These are phyloP conservation scores for Paramyrothecium roridum DNA, from an alignment of 2,329 filamentous ascomycete species.

Conservation along the genomic window DNA sequence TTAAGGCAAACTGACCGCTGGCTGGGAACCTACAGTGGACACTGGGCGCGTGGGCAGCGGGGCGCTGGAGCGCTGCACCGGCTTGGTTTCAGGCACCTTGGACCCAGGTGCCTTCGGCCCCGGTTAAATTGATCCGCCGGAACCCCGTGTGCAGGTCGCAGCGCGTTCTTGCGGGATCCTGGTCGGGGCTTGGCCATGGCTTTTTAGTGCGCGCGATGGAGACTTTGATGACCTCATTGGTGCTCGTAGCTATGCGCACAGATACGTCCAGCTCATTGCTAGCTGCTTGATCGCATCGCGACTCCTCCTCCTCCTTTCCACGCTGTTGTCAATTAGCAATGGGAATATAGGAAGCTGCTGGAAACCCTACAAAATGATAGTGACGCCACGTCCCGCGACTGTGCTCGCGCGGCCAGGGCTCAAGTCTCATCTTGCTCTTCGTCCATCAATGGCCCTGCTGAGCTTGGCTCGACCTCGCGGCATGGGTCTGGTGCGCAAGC, in stretches of 20 bases:
- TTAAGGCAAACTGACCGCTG: not conserved
- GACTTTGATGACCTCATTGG: conserved; percentile 11
- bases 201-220: conserved; percentile 6
- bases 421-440: conserved; percentile 6
- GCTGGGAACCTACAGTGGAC: not conserved
- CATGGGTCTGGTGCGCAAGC: conserved; percentile 3
- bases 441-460: conserved; percentile 5
- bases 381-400: not conserved
- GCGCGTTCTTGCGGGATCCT: not conserved
- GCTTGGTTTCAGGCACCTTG: not conserved
- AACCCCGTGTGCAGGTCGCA: not conserved
- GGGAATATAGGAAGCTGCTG: not conserved
- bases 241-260: not conserved
- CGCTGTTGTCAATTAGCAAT: not conserved
- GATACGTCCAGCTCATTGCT: not conserved
- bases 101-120: not conserved
- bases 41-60: too few relatives aligned
- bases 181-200: not conserved
- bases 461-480: not conserved
- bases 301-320: not conserved
- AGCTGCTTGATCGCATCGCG: too few relatives aligned
- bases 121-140: conserved; percentile 24
- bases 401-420: conserved; percentile 7
- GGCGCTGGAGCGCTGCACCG: too few relatives aligned
- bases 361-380: not conserved